phyloP scores from a whole-genome alignment of 768 basidiomycete species.

The Tylopilus plumbeoviolaceoides region DNA sequence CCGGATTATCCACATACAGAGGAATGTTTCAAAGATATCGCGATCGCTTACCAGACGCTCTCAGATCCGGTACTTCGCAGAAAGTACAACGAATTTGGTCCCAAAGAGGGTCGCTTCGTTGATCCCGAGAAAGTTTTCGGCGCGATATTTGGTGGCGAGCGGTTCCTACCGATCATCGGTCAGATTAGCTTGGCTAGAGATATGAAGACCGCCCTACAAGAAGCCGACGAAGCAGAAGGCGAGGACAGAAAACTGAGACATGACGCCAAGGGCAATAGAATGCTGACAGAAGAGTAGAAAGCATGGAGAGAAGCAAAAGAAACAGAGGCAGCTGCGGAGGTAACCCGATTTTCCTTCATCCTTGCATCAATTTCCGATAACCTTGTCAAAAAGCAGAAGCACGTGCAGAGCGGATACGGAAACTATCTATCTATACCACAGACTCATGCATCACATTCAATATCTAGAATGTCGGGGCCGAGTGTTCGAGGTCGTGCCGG shows the following conservation, averaged over 20 bases:
- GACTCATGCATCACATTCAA: no score
- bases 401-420: no score
- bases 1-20: constrained; percentile 81
- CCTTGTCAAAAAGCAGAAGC: constrained; percentile 70
- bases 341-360: constrained; percentile 22
- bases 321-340: constrained; percentile 63
- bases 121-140: constrained; percentile 84
- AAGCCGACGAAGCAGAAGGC: constrained; percentile 71
- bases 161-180: constrained; percentile 84
- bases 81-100: constrained; percentile 91
- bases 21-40: constrained; percentile 84
- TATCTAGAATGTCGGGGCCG: no score
- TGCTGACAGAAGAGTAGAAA: constrained; percentile 59
- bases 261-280: constrained; percentile 53
- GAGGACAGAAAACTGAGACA: constrained; percentile 38
- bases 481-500: no score
- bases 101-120: constrained; percentile 82
- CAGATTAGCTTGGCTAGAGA: constrained; percentile 83
- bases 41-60: constrained; percentile 84
- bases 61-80: constrained; percentile 70
- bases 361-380: constrained; percentile 7
- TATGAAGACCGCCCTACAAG: constrained; percentile 91
- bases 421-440: no score
- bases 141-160: constrained; percentile 85
- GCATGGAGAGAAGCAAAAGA: constrained; percentile 80